Base-by-base conservation (phyloP, 2,329 filamentous ascomycete species). In the Ophiosphaerella herpotricha region DNA sequence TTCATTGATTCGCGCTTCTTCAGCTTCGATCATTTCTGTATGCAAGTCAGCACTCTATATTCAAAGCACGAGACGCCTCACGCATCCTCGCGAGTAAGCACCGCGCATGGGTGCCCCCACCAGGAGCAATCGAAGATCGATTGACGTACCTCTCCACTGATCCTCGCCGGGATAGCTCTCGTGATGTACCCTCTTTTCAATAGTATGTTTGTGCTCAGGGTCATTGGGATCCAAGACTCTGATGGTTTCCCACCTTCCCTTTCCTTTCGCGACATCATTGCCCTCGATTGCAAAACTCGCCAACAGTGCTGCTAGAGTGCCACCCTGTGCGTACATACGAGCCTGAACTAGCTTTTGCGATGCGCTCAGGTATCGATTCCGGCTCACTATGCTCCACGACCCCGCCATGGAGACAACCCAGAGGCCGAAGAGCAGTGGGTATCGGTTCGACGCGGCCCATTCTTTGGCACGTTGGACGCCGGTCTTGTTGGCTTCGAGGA, bases 321-420 rank as follows among this genome's bases (percentile, higher is more conserved):
- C 78, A 5, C 89, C 91, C 78, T 97, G 92, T 3, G 92, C 92
- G 75, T 96, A 96, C 58, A 97, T 88, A 83, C 92, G 87, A 21
- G 91, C 92, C 81, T 97, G 92, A 13, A 97, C 92, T 18, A 97
- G 78, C 81, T 96, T 96, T 80, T 97, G 92, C 53, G 83, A 78
- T 2, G 85, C 86, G 42, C 82, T 84, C 39, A 96, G 80, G 70
- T 87, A 89, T 58, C 83, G 86, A 72, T 90, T 90, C 56, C 90
- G 84, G 67, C 88, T 85, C 57, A 97, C 91, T 26, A 95, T 72
- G 47, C 80, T 85, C 60, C 94, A 83, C 4, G 90, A 87, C 36
- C 87, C 75, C 51, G 81, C 85, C 85, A 97, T 93, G 64, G 85
- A 86, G 34, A 87, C 88, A 12, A 93, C 75, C 92, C 92, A 97